These are phyloP conservation scores for Fraxinus cuspidata DNA, from an alignment of 257 asterid species.

Conservation along the genomic window DNA sequence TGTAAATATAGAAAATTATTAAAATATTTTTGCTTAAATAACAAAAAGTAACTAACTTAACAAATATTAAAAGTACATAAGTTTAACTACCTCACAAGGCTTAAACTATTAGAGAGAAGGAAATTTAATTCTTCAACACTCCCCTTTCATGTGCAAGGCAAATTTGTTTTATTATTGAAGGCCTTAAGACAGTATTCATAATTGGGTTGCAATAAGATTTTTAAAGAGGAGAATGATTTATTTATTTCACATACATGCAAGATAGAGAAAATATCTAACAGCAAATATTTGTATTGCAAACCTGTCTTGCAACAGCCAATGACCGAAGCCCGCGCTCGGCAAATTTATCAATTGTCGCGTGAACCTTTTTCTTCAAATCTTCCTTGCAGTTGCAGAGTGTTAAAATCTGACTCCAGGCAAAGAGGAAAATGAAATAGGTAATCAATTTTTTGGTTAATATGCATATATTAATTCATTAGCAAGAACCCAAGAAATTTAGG, in stretches of 20 bases:
- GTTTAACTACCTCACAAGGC: background rate
- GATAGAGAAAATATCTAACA: background rate
- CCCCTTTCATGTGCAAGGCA: background rate
- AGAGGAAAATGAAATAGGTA: background rate
- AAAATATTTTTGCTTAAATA: background rate
- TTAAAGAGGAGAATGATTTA: background rate
- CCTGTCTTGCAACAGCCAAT: conserved; percentile 93
- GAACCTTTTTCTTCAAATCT: conserved; percentile 73
- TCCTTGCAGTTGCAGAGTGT: conserved; percentile 72
- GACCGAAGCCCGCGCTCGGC: conserved; percentile 97
- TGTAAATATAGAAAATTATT: conserved; percentile 22
- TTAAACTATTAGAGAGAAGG: background rate
- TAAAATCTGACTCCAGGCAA: conserved; percentile 54
- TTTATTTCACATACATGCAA: background rate
- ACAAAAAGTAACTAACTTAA: background rate
- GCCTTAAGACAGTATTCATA: background rate
- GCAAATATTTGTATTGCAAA: conserved; percentile 14
- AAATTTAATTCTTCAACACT: background rate
- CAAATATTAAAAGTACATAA: background rate
- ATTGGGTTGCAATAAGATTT: background rate
- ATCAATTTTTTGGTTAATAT: background rate
- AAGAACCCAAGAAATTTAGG: conserved; percentile 1
- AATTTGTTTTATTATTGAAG: background rate
- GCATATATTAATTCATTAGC: background rate
- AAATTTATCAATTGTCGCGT: conserved; percentile 59